phyloP scores from a whole-genome alignment of 495 filamentous ascomycete genomes.

The Saxophila tyrrhenica region DNA sequence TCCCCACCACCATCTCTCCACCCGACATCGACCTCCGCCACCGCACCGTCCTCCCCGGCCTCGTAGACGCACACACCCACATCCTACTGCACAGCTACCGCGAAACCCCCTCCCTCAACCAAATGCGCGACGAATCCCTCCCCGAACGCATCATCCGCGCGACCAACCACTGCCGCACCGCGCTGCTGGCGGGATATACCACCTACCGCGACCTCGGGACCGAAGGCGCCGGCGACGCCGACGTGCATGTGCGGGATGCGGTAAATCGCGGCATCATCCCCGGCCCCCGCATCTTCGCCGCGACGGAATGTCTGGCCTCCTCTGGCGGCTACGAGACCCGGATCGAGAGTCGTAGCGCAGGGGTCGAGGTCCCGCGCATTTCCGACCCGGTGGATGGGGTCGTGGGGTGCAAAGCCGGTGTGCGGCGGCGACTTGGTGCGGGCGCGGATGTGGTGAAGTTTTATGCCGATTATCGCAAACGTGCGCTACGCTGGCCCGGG shows the following conservation, averaged over 20 bases:
- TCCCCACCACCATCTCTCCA: slow-evolving; percentile 8
- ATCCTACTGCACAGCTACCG: slow-evolving; percentile 41
- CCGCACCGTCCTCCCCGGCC: slow-evolving; percentile 37
- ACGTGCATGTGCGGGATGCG: slow-evolving; percentile 31
- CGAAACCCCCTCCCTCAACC: slow-evolving; percentile 32
- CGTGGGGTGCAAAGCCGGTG: slow-evolving; percentile 34
- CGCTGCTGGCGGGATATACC: slow-evolving; percentile 43
- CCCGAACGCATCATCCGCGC: slow-evolving; percentile 41
- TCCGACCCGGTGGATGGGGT: slow-evolving; percentile 37
- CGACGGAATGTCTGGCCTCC: slow-evolving; percentile 39
- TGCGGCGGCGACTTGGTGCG: slow-evolving; percentile 37
- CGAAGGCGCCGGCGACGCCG: slow-evolving; percentile 36
- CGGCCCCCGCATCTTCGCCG: slow-evolving; percentile 42
- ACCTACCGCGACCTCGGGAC: slow-evolving; percentile 46
- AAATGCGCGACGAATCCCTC: slow-evolving; percentile 41
- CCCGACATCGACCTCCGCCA: slow-evolving; percentile 37
- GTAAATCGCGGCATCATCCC: slow-evolving; percentile 41
- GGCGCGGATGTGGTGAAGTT: slow-evolving; percentile 45
- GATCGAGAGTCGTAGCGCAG: slow-evolving; percentile 30
- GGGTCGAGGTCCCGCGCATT: slow-evolving; percentile 28
- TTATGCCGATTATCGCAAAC: slow-evolving; percentile 42
- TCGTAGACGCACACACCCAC: slow-evolving; percentile 45
- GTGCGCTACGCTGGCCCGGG: slow-evolving; percentile 36
- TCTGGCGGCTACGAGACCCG: slow-evolving; percentile 39
- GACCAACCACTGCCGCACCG: slow-evolving; percentile 38